Percentiles rank a stretch among this genome's conserved stretches.
Conservation (phyloP, 1,139 yeast genomes). For the Magnusiomyces clavatus region DNA sequence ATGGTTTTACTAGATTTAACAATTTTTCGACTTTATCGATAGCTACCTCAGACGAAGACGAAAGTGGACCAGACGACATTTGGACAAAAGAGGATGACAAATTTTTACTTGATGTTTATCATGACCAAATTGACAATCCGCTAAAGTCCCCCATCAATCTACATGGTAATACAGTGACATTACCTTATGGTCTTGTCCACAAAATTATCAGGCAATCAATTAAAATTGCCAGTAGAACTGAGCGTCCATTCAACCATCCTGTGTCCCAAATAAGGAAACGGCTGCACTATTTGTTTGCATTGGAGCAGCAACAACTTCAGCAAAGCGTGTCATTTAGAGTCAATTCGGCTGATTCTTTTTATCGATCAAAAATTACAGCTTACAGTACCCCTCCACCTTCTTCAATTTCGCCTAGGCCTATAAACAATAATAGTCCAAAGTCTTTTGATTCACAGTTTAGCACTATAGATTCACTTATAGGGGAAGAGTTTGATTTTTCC, state of each 20-base stretch:
- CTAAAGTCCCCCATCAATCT: neutral
- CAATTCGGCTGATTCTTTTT: too few relatives aligned
- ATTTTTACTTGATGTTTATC: neutral
- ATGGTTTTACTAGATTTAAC: neutral
- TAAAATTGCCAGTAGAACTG: slow-evolving; percentile 23
- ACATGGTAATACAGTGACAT: slow-evolving; percentile 12
- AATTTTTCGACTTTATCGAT: neutral
- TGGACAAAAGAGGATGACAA: slow-evolving; percentile 4
- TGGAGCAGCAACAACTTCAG: neutral
- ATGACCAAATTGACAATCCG: neutral
- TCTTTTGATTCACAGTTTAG: too few relatives aligned
- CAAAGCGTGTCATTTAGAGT: too few relatives aligned
- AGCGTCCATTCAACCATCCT: slow-evolving; percentile 29
- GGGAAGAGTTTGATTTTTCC: slow-evolving; percentile 2
- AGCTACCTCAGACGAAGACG: slow-evolving; percentile 4
- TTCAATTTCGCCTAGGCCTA: too few relatives aligned
- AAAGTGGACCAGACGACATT: neutral
- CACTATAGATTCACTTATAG: neutral
- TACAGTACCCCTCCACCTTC: too few relatives aligned
- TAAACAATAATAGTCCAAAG: too few relatives aligned
- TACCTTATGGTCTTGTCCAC: slow-evolving; percentile 33
- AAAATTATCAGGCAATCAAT: slow-evolving; percentile 30
- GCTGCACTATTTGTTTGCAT: slow-evolving; percentile 23
- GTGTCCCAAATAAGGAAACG: slow-evolving; percentile 29
- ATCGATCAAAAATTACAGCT: too few relatives aligned